phyloP scores from a whole-genome alignment of 148 eudicot species.

The Rhododendron griersonianum region DNA sequence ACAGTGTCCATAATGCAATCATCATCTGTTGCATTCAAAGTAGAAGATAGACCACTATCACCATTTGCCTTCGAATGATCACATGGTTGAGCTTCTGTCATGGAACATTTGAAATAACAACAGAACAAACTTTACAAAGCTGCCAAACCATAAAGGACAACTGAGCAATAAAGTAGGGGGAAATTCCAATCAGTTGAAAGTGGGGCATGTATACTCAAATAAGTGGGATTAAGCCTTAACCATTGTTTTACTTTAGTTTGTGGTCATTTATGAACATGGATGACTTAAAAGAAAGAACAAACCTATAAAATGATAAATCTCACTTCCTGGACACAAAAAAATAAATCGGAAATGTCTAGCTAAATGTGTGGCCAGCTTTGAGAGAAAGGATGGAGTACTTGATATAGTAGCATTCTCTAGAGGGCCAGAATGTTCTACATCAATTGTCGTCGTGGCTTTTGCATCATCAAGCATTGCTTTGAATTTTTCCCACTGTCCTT shows the following conservation, averaged over 20 bases:
- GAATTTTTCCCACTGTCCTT: slow-evolving; percentile 72
- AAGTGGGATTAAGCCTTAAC: background rate
- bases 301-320: background rate
- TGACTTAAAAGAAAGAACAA: background rate
- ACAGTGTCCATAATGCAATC: slow-evolving; percentile 75
- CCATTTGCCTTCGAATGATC: slow-evolving; percentile 25
- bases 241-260: background rate
- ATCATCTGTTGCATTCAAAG: slow-evolving; percentile 26
- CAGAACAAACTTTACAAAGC: background rate
- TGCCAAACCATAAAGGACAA: background rate
- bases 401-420: slow-evolving; percentile 15
- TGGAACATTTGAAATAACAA: slow-evolving; percentile 8
- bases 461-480: slow-evolving; percentile 79
- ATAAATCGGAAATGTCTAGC: background rate
- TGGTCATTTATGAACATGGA: background rate
- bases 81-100: slow-evolving; percentile 23
- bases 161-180: background rate
- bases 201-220: background rate
- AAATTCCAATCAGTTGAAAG: background rate
- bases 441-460: slow-evolving; percentile 20
- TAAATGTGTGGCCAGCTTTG: background rate
- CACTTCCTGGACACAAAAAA: background rate
- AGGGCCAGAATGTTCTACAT: slow-evolving; percentile 14
- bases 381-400: slow-evolving; percentile 29
- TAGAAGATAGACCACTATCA: slow-evolving; percentile 20